Evolutionary conservation across 2,329 filamentous ascomycete species (phyloP).

Genomic region (Calonectria fujianensis): DNA sequence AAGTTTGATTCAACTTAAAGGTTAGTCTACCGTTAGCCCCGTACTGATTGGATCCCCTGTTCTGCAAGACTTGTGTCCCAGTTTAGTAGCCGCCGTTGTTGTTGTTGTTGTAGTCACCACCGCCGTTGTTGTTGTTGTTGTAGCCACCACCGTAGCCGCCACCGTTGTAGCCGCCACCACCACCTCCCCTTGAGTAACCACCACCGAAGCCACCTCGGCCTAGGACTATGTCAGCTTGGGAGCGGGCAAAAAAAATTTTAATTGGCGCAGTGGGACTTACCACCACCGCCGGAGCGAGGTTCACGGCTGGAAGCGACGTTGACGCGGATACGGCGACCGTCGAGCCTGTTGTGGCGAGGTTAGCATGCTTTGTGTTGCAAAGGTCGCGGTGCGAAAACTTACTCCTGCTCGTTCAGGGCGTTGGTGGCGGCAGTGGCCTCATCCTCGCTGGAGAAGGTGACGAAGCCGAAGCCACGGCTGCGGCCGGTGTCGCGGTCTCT

Average conservation of each 20-base stretch:
- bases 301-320: conserved; percentile 8
- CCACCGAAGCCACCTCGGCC: conserved; percentile 12
- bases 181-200: background rate
- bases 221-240: background rate
- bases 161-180: background rate
- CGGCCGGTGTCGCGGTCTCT: conserved; percentile 37
- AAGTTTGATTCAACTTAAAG: conserved; percentile 2
- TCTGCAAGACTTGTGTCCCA: conserved; percentile 12
- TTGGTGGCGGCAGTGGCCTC: background rate
- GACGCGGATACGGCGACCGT: conserved; percentile 9
- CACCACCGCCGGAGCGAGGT: conserved; percentile 1
- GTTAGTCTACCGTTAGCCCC: conserved; percentile 23
- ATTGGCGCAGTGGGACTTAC: conserved; percentile 6
- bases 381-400: background rate
- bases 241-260: background rate
- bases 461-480: conserved; percentile 41
- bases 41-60: conserved; percentile 21
- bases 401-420: background rate
- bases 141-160: background rate
- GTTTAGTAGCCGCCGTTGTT: background rate
- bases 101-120: background rate
- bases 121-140: background rate
- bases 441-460: background rate
- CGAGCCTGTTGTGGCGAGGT: background rate
- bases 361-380: background rate